Base-by-base conservation (phyloP, 2,329 filamentous ascomycete genomes). In the Penicillium paneum region DNA sequence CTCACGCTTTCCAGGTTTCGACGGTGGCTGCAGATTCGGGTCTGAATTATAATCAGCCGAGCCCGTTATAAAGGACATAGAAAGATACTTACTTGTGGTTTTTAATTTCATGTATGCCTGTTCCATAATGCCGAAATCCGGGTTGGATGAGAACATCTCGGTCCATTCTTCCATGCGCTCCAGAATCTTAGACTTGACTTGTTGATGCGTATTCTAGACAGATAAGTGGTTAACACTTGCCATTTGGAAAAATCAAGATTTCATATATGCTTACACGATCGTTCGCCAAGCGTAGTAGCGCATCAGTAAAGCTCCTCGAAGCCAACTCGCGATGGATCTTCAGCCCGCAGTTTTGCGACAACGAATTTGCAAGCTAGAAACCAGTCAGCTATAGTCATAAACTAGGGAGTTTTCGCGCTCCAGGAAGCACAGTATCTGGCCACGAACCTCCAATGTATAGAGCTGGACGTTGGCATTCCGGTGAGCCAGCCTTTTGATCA, bases 161-260 rank as follows among this genome's bases (percentile, higher is more conserved):
- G 89, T 86, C 94, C 94, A 99, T 61, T 93, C 90, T 72, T 89
- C 87, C 91, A 97, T 97, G 63, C 92, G 86, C 79, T 97, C 93
- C 55, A 97, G 76, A 62, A 99, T 96, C 82, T 97, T 97, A 61
- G 90, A 85, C 77, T 97, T 97, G 71, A 99, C 94, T 74, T 96
- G 91, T 70, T 89, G 88, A 74, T 97, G 94, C 49, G 93, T 97
- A 73, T 96, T 99, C 76, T 84, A 57, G 3, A 40, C 35, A 15
- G 13, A 42, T 17, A 21, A 19, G 26, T 13, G 3, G 8, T 36
- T 42, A 46, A 12, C 17, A 8, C 19, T 11, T 13, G 12, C 15
- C 17, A 19, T 41, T 15, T n/a, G 13, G 3, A 11, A 32, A 13
- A 8, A 7, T 0, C 1, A 39, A 29, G 8, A 12, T 17, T 10